Percentiles rank a stretch among this genome's conserved stretches.
These are phyloP conservation scores for Fusarium guadeloupense DNA, from an alignment of 2,329 filamentous ascomycete species.

Conservation along the genomic window DNA sequence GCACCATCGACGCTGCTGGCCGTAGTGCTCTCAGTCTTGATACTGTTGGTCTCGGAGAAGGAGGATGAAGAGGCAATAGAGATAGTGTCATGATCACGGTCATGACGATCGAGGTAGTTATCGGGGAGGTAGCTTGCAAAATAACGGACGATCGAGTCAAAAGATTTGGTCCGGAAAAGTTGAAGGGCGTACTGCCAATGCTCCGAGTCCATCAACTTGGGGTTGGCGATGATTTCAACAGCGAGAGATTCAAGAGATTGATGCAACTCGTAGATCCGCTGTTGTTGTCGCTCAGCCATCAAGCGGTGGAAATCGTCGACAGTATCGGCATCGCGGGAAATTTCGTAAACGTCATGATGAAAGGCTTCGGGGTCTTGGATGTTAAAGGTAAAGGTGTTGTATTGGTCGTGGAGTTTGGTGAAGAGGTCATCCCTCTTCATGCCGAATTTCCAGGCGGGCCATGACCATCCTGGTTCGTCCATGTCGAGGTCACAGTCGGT, in stretches of 20 bases:
- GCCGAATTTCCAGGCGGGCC: slow-evolving; percentile 71
- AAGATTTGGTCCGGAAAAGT: slow-evolving; percentile 66
- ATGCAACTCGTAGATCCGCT: slow-evolving; percentile 65
- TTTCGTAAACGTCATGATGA: slow-evolving; percentile 68
- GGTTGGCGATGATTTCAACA: slow-evolving; percentile 69
- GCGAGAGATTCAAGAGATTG: slow-evolving; percentile 65
- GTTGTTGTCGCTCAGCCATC: slow-evolving; percentile 62
- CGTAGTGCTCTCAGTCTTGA: slow-evolving; percentile 50
- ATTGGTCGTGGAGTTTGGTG: slow-evolving; percentile 66
- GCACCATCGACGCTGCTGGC: slow-evolving; percentile 53
- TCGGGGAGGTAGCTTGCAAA: slow-evolving; percentile 67
- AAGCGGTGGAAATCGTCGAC: slow-evolving; percentile 63
- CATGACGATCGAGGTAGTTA: slow-evolving; percentile 56
- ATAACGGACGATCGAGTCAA: slow-evolving; percentile 68
- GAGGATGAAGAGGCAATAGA: slow-evolving; percentile 50
- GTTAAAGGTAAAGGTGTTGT: slow-evolving; percentile 65
- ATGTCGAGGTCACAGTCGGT: slow-evolving; percentile 62
- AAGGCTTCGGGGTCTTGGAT: slow-evolving; percentile 69
- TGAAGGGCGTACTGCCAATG: slow-evolving; percentile 68
- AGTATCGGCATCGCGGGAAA: slow-evolving; percentile 61
- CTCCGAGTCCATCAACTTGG: slow-evolving; percentile 64
- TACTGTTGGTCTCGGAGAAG: slow-evolving; percentile 51
- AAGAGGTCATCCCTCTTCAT: slow-evolving; percentile 68
- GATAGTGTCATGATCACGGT: slow-evolving; percentile 46
- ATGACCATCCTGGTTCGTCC: slow-evolving; percentile 63